Evolutionary conservation across 140 eudicot species (phyloP).

Genomic region (Stevia rebaudiana): DNA sequence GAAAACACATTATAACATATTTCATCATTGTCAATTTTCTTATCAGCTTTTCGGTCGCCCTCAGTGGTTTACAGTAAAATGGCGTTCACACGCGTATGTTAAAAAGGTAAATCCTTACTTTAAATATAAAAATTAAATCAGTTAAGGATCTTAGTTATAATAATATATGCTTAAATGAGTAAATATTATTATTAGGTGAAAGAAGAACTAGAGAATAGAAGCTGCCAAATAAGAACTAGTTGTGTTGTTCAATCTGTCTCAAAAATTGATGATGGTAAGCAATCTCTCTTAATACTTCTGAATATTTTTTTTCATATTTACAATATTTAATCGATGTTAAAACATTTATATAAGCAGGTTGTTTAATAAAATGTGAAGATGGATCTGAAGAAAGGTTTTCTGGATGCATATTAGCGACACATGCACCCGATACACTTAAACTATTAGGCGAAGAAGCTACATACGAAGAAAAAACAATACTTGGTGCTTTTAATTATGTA

Average conservation of each 20-base stretch:
- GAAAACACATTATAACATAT: background rate
- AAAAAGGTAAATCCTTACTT: constrained; percentile 39
- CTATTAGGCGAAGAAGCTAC: constrained; percentile 82
- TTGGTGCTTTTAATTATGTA: constrained; percentile 83
- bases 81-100: constrained; percentile 75
- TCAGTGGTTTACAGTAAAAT: constrained; percentile 87
- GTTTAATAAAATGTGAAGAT: constrained; percentile 44
- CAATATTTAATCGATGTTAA: constrained; percentile 2
- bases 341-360: constrained; percentile 38
- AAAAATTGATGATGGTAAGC: constrained; percentile 48
- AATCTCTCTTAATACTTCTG: no score
- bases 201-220: constrained; percentile 56
- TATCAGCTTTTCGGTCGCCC: constrained; percentile 87
- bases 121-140: background rate
- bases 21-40: background rate
- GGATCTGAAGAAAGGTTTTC: constrained; percentile 62
- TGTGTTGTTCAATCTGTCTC: constrained; percentile 49
- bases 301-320: no score
- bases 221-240: constrained; percentile 53
- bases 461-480: constrained; percentile 57
- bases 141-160: background rate
- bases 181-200: constrained; percentile 42
- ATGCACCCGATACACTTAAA: constrained; percentile 83
- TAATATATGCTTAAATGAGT: background rate
- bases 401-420: constrained; percentile 72